Conservation (phyloP, 2,329 filamentous ascomycete genomes). For the Ceratocystis ficicola region DNA sequence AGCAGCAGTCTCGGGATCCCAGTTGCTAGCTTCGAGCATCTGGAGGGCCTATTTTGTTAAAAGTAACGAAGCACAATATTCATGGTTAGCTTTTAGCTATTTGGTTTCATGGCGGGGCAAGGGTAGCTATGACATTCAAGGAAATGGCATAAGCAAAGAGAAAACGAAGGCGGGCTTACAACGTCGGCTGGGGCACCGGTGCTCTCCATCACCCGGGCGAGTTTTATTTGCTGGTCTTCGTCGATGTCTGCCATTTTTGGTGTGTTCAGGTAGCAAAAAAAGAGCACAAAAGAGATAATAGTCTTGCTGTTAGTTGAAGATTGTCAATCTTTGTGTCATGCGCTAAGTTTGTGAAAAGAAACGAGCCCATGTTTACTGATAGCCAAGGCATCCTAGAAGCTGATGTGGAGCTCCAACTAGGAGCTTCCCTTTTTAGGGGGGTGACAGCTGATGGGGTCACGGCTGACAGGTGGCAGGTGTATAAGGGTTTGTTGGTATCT, state of each 20-base stretch:
- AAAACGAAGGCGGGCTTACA: neutral
- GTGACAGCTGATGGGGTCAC: neutral
- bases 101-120: neutral
- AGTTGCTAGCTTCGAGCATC: constrained; percentile 52
- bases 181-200: neutral
- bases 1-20: constrained; percentile 53
- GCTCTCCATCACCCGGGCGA: constrained; percentile 16
- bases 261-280: neutral
- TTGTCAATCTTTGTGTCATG: neutral
- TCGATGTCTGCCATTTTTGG: neutral
- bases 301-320: neutral
- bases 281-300: neutral
- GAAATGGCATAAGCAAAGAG: neutral
- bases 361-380: neutral
- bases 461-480: neutral
- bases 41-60: constrained; percentile 45
- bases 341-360: neutral
- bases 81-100: neutral
- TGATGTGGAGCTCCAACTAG: constrained; percentile 16
- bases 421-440: neutral
- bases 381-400: constrained; percentile 14
- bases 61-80: neutral
- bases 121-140: neutral
- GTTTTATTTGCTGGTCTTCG: constrained; percentile 14
- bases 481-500: neutral